Evolutionary conservation across 495 filamentous ascomycete species (phyloP).

Genomic region (Pyronema omphalodes): DNA sequence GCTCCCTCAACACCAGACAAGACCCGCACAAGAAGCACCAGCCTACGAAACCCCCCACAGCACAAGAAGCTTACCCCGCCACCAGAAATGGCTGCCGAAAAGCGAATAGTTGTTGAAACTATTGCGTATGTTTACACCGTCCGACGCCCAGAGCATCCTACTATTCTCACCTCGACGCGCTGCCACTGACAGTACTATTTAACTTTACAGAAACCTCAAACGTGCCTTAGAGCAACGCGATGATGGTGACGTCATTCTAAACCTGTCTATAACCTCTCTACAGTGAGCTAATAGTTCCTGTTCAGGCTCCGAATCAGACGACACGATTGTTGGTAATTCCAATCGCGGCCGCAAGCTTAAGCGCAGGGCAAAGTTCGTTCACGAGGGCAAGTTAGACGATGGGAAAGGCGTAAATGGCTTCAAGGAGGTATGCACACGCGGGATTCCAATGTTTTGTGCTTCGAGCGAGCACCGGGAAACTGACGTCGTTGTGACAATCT

Average conservation of each 20-base stretch:
- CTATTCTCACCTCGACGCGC: background rate
- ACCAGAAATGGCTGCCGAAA: constrained; percentile 16
- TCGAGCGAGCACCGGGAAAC: background rate
- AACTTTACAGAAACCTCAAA: constrained; percentile 15
- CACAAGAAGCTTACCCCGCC: too few relatives aligned
- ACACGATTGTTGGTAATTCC: constrained; percentile 55
- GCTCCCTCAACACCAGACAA: too few relatives aligned
- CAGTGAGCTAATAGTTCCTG: background rate
- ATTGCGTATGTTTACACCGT: constrained; percentile 12
- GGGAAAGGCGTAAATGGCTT: constrained; percentile 57
- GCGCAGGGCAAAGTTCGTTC: constrained; percentile 60
- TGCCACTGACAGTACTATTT: background rate
- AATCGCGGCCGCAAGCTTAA: constrained; percentile 89
- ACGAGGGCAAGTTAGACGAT: constrained; percentile 52
- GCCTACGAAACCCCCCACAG: too few relatives aligned
- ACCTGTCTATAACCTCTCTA: constrained; percentile 5
- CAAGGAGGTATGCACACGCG: constrained; percentile 45
- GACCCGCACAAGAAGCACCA: too few relatives aligned
- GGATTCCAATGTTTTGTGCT: constrained; percentile 3
- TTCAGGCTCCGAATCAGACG: constrained; percentile 71
- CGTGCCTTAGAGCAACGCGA: constrained; percentile 11
- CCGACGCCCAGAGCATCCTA: background rate
- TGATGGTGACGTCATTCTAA: background rate
- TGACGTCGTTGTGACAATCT: background rate
- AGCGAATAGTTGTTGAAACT: constrained; percentile 10